Evolutionary conservation across 352 stramenopile species (phyloP), one percentile per base, ranked within the genome.

Genomic region (Globisporangium lucens): DNA sequence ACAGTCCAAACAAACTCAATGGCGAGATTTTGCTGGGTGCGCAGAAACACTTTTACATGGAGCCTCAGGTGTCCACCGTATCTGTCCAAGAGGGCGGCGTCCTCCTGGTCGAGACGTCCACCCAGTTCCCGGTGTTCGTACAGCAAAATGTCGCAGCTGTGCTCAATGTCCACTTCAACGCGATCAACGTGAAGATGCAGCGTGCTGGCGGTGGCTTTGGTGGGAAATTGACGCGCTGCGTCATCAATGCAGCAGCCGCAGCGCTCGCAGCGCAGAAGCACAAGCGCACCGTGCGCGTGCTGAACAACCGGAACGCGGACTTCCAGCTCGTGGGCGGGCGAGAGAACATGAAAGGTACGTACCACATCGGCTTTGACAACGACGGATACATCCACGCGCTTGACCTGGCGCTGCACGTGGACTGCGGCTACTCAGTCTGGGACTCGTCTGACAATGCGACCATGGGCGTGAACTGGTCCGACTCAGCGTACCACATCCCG

Each of bases 41-140:
- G 10, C 96, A 99, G 67, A 95, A 98, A 65, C 96, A 99, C 75
- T 98, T 99, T 69, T 99, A 99, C 78, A 90, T 98, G 36, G 94
- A 98, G 74, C 97, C 90, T 9, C 93, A 98, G 53, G 82, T 88
- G 10, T 89, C 87, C 0, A 72, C 96, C 7, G 93, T 74, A 22
- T 88, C 77, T 4, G 89, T 93, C 2, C 72, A 83, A 57, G 92
- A 98, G 60, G 90, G 91, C 33, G 87, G 89, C n/a, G 89, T 99
- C 68, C 94, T 96, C 35, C 83, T 99, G 15, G 91, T 98, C 36
- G 87, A 69, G 56, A 38, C 83, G 35, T 99, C 95, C 2, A 99
- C 96, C 0, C 97, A 99, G 82, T 93, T 92, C 10, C 80, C 88
- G 8, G 96, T 85, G 6, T 98, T 98, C 67, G 97, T 95, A 0